Evolutionary conservation across 1,139 yeast genomes (phyloP).

Genomic region (Lodderomyces parapsilosis): DNA sequence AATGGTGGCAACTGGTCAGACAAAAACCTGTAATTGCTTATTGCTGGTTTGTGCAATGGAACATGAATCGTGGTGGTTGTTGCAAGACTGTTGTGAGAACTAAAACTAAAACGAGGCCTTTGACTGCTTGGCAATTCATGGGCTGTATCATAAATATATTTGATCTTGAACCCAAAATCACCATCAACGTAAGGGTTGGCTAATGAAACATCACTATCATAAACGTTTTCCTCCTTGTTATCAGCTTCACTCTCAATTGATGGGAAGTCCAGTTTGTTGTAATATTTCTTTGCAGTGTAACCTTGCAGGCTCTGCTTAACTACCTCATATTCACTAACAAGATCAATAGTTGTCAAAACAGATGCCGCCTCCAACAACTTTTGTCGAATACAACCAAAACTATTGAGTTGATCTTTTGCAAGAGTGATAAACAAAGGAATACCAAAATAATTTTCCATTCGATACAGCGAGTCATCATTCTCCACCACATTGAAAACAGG

Average conservation of each 20-base stretch:
- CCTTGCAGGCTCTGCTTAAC: conserved; percentile 14
- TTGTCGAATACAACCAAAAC: conserved; percentile 53
- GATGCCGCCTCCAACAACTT: conserved; percentile 49
- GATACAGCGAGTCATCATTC: conserved; percentile 41
- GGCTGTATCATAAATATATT: conserved; percentile 25
- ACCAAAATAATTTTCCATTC: conserved; percentile 51
- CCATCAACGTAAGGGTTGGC: conserved; percentile 54
- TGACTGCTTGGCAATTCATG: conserved; percentile 3
- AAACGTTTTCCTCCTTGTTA: conserved; percentile 22
- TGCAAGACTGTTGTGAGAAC: conserved; percentile 9
- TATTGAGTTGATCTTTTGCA: conserved; percentile 44
- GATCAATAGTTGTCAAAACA: conserved; percentile 25
- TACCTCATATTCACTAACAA: conserved; percentile 23
- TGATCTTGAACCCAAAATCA: conserved; percentile 52
- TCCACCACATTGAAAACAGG: conserved; percentile 65
- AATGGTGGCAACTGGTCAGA: conserved; percentile 27
- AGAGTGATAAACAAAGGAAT: conserved; percentile 72
- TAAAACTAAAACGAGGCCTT: conserved; percentile 4
- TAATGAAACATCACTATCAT: conserved; percentile 48
- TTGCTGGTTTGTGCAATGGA: conserved; percentile 33
- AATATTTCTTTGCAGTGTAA: conserved; percentile 20
- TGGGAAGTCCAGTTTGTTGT: conserved; percentile 38
- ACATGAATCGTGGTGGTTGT: conserved; percentile 19
- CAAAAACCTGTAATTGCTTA: conserved; percentile 26
- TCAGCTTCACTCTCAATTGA: conserved; percentile 17